Conservation (phyloP, 305 asterid genomes). For the Fraxinus sp. region DNA sequence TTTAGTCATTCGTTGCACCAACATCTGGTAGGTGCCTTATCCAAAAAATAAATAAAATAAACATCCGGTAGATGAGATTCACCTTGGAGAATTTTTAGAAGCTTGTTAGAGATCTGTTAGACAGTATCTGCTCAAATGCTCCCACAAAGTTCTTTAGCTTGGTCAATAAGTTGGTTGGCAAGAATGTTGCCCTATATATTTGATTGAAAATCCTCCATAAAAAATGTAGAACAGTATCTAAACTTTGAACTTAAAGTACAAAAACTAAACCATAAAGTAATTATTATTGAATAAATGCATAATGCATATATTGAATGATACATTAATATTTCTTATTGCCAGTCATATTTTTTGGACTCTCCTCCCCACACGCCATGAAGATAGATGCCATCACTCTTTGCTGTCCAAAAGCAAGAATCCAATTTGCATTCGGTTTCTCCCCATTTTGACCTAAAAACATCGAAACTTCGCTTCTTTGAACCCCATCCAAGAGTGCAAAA, state of each 20-base stretch:
- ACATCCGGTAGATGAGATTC: neutral
- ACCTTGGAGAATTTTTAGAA: neutral
- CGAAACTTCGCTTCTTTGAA: neutral
- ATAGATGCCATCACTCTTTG: neutral
- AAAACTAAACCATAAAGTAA: neutral
- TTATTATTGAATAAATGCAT: no score
- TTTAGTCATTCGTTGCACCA: neutral
- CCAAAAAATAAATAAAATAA: no score
- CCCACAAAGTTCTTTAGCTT: neutral
- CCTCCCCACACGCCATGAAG: neutral
- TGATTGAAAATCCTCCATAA: neutral
- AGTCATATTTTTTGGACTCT: neutral
- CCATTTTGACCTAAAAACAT: neutral
- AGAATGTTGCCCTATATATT: neutral
- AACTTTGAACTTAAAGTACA: neutral
- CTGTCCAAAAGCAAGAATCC: neutral
- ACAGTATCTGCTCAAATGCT: neutral
- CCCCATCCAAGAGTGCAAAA: neutral
- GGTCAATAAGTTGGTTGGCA: neutral
- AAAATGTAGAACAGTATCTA: neutral
- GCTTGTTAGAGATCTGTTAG: neutral
- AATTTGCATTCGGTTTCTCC: neutral
- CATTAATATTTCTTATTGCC: neutral
- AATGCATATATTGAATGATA: neutral
- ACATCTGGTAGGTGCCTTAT: neutral